phyloP scores from a whole-genome alignment of 2,329 filamentous ascomycete genomes.

The Curvularia spicifera region DNA sequence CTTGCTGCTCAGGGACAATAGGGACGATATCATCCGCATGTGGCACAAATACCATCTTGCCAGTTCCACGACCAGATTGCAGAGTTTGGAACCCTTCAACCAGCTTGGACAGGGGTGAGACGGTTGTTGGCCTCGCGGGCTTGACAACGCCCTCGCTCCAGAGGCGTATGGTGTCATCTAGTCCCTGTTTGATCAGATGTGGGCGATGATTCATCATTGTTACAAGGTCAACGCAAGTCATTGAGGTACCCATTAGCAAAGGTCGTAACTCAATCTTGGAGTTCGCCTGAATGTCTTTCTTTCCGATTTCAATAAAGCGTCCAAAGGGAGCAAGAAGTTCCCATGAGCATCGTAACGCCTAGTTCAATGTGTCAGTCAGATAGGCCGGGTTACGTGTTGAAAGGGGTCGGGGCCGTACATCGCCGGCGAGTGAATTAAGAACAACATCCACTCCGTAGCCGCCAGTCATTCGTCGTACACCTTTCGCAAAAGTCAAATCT shows the following conservation, averaged over 20 bases:
- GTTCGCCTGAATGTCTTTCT: constrained; percentile 21
- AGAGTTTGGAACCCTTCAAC: constrained; percentile 4
- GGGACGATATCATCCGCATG: constrained; percentile 21
- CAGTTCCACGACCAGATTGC: constrained; percentile 16
- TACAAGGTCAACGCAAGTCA: constrained; percentile 11
- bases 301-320: constrained; percentile 22
- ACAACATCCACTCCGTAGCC: constrained; percentile 5
- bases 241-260: constrained; percentile 11
- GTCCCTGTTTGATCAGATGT: constrained; percentile 2
- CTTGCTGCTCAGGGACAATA: constrained; percentile 1
- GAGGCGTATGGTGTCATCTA: constrained; percentile 1
- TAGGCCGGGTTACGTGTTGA: background rate
- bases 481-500: background rate
- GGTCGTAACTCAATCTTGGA: constrained; percentile 11
- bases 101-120: constrained; percentile 3
- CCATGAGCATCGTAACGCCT: constrained; percentile 50
- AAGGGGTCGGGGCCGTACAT: background rate
- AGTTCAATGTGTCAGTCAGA: background rate
- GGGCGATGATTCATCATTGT: constrained; percentile 1
- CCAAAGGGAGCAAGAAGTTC: constrained; percentile 49
- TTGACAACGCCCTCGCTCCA: constrained; percentile 6
- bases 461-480: background rate
- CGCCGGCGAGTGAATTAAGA: constrained; percentile 9
- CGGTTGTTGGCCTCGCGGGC: constrained; percentile 2
- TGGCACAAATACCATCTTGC: constrained; percentile 45